Evolutionary conservation across 768 basidiomycete species (phyloP).

Genomic region (Termitomyces sp.): DNA sequence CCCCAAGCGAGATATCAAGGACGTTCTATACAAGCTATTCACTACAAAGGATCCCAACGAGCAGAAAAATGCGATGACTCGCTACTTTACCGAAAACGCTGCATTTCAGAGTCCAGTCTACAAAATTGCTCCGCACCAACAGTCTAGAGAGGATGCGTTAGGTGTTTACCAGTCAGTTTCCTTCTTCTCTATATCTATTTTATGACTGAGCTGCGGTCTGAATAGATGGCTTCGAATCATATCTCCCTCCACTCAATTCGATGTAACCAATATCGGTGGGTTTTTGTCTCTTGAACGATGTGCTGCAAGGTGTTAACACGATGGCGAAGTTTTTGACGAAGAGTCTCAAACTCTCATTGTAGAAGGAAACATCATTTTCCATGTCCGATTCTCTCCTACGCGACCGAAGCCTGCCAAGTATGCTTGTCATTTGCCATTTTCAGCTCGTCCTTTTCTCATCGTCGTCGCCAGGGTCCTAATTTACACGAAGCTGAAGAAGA

Average conservation of each 20-base stretch:
- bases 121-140: conserved; percentile 39
- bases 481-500: conserved; percentile 48
- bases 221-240: conserved; percentile 61
- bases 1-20: conserved; percentile 46
- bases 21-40: conserved; percentile 42
- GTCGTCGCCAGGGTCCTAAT: conserved; percentile 37
- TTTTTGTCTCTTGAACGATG: not conserved
- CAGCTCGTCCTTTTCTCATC: not conserved
- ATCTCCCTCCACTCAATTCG: conserved; percentile 45
- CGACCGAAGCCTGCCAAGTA: conserved; percentile 44
- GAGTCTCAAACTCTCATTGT: conserved; percentile 38
- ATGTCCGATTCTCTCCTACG: conserved; percentile 44
- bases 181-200: not conserved
- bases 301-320: not conserved
- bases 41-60: conserved; percentile 45
- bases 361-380: conserved; percentile 54
- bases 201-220: not conserved
- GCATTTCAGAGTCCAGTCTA: conserved; percentile 59
- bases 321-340: conserved; percentile 43
- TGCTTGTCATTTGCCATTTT: conserved; percentile 1
- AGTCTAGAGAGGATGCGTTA: conserved; percentile 52
- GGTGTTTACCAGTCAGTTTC: conserved; percentile 52
- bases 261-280: conserved; percentile 43
- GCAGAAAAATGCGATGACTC: conserved; percentile 42
- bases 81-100: conserved; percentile 53